Base-by-base conservation (phyloP, 129 eudicot genomes). In the Calendula officinalis region DNA sequence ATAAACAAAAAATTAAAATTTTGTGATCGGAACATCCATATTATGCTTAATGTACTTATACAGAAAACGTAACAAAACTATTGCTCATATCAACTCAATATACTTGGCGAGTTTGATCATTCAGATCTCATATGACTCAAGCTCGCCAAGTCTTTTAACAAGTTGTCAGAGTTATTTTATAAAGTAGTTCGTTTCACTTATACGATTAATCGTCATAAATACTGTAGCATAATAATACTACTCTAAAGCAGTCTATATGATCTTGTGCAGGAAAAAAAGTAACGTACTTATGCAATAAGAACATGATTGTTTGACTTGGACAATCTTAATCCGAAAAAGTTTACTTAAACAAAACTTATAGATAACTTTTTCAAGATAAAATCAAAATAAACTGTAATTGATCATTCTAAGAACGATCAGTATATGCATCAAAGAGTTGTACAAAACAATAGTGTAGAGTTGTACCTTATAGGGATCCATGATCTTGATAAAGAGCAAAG, bases 391-490 rank as follows among this genome's bases (percentile, higher is more conserved):
- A 22, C 3, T 45, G 55, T 49, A 49, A 11, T n/a, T 56, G 43
- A 56, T 56, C 62, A 56, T 34, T n/a, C 34, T 36, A 30, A 56
- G 7, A 12, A 5, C 7, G 6, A 34, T 34, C 11, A 30, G 3
- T 56, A 33, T 33, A 56, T n/a, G 64, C 64, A 59, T 59, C 38
- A 59, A 36, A 6, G 35, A 59, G 64, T 9, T 59, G 48, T 36
- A 59, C 3, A 41, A 41, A 41, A 41, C 32, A 34, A 17, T 5
- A 27, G 34, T 36, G 17, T 12, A 53, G 72, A 65, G 66, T 46
- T 73, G 59, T 73, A 73, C 78, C 78, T 73, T 65, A 65, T 57
- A 73, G 12, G 78, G 78, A 73, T 73, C 78, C 78, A 73, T 73
- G 78, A 65, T 73, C 15, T 46, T 62, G 39, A 37, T 27, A 43